Evolutionary conservation across 148 eudicot species (phyloP).

Genomic region (Heliamphora exappendiculata): DNA sequence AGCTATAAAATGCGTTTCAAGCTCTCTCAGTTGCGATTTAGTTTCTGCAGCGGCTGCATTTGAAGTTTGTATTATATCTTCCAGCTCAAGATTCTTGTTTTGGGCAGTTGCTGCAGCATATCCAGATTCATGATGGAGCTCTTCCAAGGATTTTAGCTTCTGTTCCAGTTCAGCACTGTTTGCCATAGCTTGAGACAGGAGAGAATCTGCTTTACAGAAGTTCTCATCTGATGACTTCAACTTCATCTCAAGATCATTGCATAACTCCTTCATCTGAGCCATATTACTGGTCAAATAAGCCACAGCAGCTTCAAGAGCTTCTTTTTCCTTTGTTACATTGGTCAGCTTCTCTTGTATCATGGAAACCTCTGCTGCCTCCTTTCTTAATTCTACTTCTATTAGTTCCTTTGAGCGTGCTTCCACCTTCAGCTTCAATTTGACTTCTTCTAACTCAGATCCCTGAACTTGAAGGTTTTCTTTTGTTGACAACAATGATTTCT

Average conservation of each 20-base stretch:
- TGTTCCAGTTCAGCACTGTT: slow-evolving; percentile 48
- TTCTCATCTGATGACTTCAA: slow-evolving; percentile 49
- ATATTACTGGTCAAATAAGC: slow-evolving; percentile 31
- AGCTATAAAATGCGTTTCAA: slow-evolving; percentile 22
- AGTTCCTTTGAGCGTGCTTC: slow-evolving; percentile 35
- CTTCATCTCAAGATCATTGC: slow-evolving; percentile 44
- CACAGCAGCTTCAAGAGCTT: slow-evolving; percentile 36
- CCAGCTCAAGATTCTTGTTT: slow-evolving; percentile 42
- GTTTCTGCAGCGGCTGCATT: slow-evolving; percentile 36
- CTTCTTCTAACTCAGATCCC: slow-evolving; percentile 38
- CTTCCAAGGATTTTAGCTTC: slow-evolving; percentile 43
- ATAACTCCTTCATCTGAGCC: slow-evolving; percentile 36
- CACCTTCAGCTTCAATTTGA: slow-evolving; percentile 37
- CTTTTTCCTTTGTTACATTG: slow-evolving; percentile 29
- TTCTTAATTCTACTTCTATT: slow-evolving; percentile 21
- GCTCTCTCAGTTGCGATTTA: slow-evolving; percentile 34
- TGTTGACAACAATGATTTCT: slow-evolving; percentile 27
- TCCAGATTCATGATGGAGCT: slow-evolving; percentile 44
- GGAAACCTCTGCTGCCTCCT: slow-evolving; percentile 23
- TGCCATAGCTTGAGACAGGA: slow-evolving; percentile 36
- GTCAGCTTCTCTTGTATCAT: slow-evolving; percentile 32
- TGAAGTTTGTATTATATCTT: slow-evolving; percentile 30
- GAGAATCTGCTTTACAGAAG: slow-evolving; percentile 41
- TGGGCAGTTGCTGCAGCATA: slow-evolving; percentile 32
- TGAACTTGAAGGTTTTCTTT: slow-evolving; percentile 42